phyloP scores from a whole-genome alignment of 345 rosid genomes.

The Salix exigua region DNA sequence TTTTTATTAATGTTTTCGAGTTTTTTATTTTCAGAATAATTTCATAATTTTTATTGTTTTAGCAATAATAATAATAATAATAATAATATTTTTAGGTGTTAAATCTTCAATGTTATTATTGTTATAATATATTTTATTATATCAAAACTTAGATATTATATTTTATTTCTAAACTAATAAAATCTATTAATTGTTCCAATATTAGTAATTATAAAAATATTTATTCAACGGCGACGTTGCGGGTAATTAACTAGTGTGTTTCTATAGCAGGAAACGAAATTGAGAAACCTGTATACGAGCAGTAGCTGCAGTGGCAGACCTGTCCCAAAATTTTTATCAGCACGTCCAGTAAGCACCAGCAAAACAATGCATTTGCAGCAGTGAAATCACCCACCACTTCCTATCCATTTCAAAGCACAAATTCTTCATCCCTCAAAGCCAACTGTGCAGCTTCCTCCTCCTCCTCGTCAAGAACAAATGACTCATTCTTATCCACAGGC shows the following conservation, averaged over 20 bases:
- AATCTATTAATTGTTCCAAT: too few species aligned
- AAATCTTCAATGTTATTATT: too few species aligned
- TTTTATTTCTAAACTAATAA: too few species aligned
- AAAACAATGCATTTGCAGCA: constrained; percentile 11
- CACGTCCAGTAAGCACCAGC: constrained; percentile 1
- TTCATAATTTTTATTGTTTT: too few species aligned
- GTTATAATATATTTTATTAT: too few species aligned
- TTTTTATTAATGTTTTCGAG: too few species aligned
- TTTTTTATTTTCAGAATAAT: too few species aligned
- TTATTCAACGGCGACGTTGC: too few species aligned
- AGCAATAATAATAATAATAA: too few species aligned
- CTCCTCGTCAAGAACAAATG: constrained; percentile 76
- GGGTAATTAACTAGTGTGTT: neutral
- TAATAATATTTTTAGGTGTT: too few species aligned
- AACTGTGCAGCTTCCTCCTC: constrained; percentile 88
- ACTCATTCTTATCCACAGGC: constrained; percentile 89
- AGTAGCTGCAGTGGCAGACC: constrained; percentile 13
- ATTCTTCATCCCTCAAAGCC: constrained; percentile 75
- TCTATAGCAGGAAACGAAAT: constrained; percentile 15
- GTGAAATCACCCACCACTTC: neutral
- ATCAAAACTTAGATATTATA: too few species aligned
- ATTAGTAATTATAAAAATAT: too few species aligned
- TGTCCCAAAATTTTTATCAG: neutral
- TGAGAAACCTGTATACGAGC: neutral
- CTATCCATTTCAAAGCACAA: constrained; percentile 56